A percentile compares a stretch with the other conserved stretches of the same genome.
These are phyloP conservation scores for Delonix regia DNA, from an alignment of 306 rosid species.

Conservation along the genomic window DNA sequence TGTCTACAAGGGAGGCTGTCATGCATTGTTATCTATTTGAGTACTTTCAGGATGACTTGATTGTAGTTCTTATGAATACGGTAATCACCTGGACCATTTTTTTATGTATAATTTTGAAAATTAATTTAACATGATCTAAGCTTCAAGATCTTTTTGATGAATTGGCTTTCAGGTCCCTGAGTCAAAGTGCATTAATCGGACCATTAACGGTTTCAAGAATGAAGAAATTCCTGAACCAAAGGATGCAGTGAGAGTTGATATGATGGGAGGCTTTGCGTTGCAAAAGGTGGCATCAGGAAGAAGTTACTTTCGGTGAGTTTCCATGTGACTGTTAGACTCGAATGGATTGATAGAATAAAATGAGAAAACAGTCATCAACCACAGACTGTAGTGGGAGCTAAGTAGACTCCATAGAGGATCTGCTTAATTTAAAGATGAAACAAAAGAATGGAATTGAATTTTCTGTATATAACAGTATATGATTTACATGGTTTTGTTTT, in stretches of 20 bases:
- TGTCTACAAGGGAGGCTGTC: slow-evolving; percentile 74
- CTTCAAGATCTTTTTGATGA: slow-evolving; percentile 17
- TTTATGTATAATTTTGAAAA: neutral
- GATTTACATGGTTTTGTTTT: neutral
- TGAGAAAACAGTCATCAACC: neutral
- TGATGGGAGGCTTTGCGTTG: slow-evolving; percentile 86
- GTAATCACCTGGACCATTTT: slow-evolving; percentile 38
- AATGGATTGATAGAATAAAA: slow-evolving; percentile 16
- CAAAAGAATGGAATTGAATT: neutral
- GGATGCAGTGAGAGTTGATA: slow-evolving; percentile 69
- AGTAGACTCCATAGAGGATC: neutral
- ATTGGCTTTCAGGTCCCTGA: slow-evolving; percentile 60
- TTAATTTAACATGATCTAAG: slow-evolving; percentile 19
- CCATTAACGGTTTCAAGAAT: slow-evolving; percentile 43
- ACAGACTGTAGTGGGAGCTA: neutral
- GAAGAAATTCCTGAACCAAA: slow-evolving; percentile 63
- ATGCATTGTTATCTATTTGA: slow-evolving; percentile 76
- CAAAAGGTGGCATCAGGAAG: slow-evolving; percentile 73
- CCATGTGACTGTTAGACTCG: slow-evolving; percentile 5
- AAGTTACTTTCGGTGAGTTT: slow-evolving; percentile 83
- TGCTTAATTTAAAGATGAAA: slow-evolving; percentile 2
- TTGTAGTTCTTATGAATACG: slow-evolving; percentile 74
- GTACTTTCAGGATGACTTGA: slow-evolving; percentile 74
- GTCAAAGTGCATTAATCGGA: slow-evolving; percentile 37
- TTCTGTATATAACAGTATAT: neutral